Evolutionary conservation across 2,329 filamentous ascomycete species (phyloP), one percentile per base, ranked within the genome.

Genomic region (Rhinocladiella mackenziei): DNA sequence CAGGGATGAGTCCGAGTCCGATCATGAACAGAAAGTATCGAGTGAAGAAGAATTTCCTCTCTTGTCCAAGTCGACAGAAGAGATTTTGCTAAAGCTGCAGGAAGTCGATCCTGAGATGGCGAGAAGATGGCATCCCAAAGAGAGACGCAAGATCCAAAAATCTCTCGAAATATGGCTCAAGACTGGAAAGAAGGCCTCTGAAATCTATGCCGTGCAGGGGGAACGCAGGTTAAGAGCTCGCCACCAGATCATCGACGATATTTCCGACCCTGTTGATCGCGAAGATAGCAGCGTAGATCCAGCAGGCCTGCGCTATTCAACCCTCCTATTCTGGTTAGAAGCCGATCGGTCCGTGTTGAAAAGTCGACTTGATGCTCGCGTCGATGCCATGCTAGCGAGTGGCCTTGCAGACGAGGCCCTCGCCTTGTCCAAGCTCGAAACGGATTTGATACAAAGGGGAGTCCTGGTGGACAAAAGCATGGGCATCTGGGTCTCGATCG

Each of bases 401-500:
- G 83, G 83, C 0, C 62, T 87, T 9, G 62, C 85, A n/a, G 61
- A 72, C 2, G 83, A 87, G 64, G 60, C 65, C 1, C 74, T 76
- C 48, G 64, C 76, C 2, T 56, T 67, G 11, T 55, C 65, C 3
- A 20, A 38, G 11, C 18, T 42, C 19, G 47, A 51, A 17, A 29
- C 45, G n/a, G 37, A 37, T 2, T 65, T 73, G 41, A 61, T 69
- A 35, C 60, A 67, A 0, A 58, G 68, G 1, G 83, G 80, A 0
- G 64, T 71, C 1, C 53, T 64, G 0, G 66, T 92, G 2, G 88
- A 97, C 59, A 75, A 80, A 53, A 85, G 78, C 1, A 80, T 82
- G 40, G 94, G 92, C 0, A 94, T 98, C 31, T 98, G 91, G 89
- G 85, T 94, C 40, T 92, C 89, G 1, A 98, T 98, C 50, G 92